phyloP scores from a whole-genome alignment of 345 rosid species.

The Pistacia vera region DNA sequence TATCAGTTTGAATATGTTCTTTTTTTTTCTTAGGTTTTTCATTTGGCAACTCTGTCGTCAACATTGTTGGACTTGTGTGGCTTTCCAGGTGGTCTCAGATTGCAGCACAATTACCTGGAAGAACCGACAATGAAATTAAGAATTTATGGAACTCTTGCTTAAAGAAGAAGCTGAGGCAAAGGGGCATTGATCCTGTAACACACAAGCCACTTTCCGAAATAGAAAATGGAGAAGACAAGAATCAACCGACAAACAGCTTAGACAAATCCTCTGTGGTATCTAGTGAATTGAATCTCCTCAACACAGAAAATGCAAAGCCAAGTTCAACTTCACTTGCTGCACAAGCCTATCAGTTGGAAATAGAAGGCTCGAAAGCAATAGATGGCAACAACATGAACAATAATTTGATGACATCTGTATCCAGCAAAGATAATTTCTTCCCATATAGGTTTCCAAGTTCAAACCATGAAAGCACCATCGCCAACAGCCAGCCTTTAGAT shows the following conservation, averaged over 20 bases:
- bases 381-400: conserved; percentile 30
- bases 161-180: conserved; percentile 56
- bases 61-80: conserved; percentile 10
- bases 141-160: conserved; percentile 67
- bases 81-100: conserved; percentile 64
- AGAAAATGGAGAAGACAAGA: conserved; percentile 53
- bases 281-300: conserved; percentile 31
- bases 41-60: neutral
- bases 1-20: neutral
- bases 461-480: conserved; percentile 35
- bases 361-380: conserved; percentile 43
- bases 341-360: conserved; percentile 36
- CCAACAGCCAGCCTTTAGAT: conserved; percentile 32
- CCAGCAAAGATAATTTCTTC: conserved; percentile 34
- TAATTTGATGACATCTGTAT: conserved; percentile 24
- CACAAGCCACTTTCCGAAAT: conserved; percentile 64
- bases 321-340: conserved; percentile 27
- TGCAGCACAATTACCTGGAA: conserved; percentile 69
- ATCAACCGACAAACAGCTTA: conserved; percentile 24
- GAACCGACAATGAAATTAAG: conserved; percentile 75
- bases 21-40: neutral
- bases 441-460: conserved; percentile 35
- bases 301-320: conserved; percentile 20
- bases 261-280: conserved; percentile 27
- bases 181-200: conserved; percentile 68